Conservation (phyloP, 2,329 filamentous ascomycete genomes). For the Alternaria brassicae region DNA sequence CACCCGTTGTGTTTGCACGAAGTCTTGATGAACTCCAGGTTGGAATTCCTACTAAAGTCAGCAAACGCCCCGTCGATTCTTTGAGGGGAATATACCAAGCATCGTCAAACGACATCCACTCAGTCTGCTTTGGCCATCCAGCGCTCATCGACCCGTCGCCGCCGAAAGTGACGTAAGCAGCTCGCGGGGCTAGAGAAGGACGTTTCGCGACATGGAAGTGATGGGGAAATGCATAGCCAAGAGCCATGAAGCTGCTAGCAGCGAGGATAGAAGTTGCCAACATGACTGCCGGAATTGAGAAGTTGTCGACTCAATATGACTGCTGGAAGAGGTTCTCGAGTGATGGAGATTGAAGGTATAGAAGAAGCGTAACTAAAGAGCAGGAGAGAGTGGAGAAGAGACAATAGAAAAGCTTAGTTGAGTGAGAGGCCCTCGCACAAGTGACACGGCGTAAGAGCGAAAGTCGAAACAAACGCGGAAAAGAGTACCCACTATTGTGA, state of each 20-base stretch:
- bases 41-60: constrained; percentile 38
- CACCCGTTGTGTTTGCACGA: constrained; percentile 47
- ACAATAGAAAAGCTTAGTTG: background rate
- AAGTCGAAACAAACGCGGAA: background rate
- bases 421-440: background rate
- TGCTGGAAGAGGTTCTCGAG: background rate
- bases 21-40: constrained; percentile 43
- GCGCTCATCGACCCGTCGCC: constrained; percentile 46
- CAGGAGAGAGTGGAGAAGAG: background rate
- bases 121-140: constrained; percentile 48
- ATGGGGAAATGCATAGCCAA: constrained; percentile 35
- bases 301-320: background rate
- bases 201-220: constrained; percentile 8
- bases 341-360: background rate
- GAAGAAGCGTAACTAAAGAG: background rate
- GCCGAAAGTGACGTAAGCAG: constrained; percentile 35
- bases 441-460: background rate
- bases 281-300: background rate
- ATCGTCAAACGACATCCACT: constrained; percentile 48
- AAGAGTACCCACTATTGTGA: background rate
- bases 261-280: constrained; percentile 5
- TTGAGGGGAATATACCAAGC: constrained; percentile 34
- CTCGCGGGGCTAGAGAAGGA: constrained; percentile 26
- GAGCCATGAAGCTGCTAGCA: constrained; percentile 39
- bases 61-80: background rate